Evolutionary conservation across 805 yeast species (phyloP), one percentile per base, ranked within the genome.

Genomic region (Debaryomyces tyrocola): DNA sequence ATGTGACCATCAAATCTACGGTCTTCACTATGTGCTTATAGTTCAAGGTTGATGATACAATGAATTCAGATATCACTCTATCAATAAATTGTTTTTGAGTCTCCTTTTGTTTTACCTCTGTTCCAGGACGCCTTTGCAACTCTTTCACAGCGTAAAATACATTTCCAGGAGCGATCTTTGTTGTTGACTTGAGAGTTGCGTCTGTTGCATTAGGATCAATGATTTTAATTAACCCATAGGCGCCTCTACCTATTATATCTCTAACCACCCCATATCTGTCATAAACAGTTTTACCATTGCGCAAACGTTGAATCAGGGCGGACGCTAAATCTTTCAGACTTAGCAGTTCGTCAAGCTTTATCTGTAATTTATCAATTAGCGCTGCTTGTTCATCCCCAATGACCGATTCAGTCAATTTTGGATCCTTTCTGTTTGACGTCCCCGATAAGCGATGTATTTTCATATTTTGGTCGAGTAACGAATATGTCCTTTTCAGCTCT

Each of bases 51-150:
- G 83, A 83, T 0, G 96, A 84, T 40, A 91, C 87, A 62, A 94
- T 88, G 72, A 92, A 91, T 62, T 94, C 98, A 7, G 96, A 85
- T 11, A 95, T 85, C 45, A 90, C 82, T 17, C 97, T 79, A 43
- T 84, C 83, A 41, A 81, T 76, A 62, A 82, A 86, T 57, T 73
- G 75, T 39, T 70, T 73, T 35, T 48, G 51, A 14, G 61, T 40
- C 41, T 67, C 73, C 24, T 55, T 52, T 21, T 46, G 34, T 33
- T 52, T 56, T 6, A 51, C 37, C 11, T 52, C 51, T 12, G 41
- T 14, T 36, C 38, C 51, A 4, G 56, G 52, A 14, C 63, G 54
- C 33, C 55, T 55, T 39, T 52, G 56, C 28, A 68, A 53, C 45
- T 68, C 73, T 35, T 69, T 69, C 8, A 69, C 71, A 3, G 72